Evolutionary conservation across 371 early-diverging fungal genomes (phyloP).

Genomic region (Circinella minor): DNA sequence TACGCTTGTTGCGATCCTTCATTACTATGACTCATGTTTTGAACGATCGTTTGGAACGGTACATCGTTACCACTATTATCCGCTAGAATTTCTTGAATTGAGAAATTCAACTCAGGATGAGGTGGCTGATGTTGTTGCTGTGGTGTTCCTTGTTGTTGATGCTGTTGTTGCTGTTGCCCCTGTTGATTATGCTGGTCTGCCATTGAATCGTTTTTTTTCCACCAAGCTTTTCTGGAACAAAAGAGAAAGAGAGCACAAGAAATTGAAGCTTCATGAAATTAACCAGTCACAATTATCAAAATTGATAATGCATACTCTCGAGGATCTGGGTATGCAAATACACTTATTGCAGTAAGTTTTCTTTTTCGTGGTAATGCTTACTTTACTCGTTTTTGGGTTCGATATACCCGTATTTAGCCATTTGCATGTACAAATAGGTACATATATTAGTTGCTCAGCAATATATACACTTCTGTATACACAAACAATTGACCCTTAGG

Average conservation of each 20-base stretch:
- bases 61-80: conserved; percentile 31
- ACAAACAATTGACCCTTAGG: too few relatives aligned
- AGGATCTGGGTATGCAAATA: too few relatives aligned
- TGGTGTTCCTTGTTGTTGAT: neutral
- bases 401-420: too few relatives aligned
- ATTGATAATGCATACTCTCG: too few relatives aligned
- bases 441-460: too few relatives aligned
- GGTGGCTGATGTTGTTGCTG: neutral
- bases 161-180: neutral
- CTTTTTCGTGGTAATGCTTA: too few relatives aligned
- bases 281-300: too few relatives aligned
- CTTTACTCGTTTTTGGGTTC: too few relatives aligned
- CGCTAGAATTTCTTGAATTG: conserved; percentile 40
- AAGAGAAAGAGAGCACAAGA: neutral
- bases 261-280: too few relatives aligned
- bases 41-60: conserved; percentile 45
- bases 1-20: conserved; percentile 21
- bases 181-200: neutral
- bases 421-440: too few relatives aligned
- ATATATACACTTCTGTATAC: too few relatives aligned
- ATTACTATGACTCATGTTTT: conserved; percentile 29
- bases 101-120: conserved; percentile 27
- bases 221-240: neutral
- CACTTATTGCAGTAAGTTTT: too few relatives aligned
- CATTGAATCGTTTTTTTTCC: neutral